Conservation (phyloP, 176 grass and related monocot genomes). For the Stipa capillata region DNA sequence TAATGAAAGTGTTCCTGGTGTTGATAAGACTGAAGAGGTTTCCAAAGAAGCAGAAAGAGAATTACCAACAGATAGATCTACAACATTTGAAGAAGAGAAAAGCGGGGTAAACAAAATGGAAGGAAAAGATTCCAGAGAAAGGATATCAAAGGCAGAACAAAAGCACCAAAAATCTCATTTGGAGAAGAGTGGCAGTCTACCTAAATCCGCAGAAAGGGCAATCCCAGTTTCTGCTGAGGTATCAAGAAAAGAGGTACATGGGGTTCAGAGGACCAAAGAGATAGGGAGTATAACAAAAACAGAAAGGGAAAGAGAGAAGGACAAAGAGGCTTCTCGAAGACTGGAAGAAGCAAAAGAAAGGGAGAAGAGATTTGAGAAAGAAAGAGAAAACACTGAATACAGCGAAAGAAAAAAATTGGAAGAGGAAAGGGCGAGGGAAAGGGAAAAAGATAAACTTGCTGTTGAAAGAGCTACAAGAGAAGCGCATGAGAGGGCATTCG, state of each 20-base stretch:
- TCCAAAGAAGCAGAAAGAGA: conserved; percentile 11
- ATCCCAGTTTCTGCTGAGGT: conserved; percentile 4
- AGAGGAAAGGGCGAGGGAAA: conserved; percentile 77
- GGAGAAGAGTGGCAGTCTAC: conserved; percentile 5
- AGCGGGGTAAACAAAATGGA: neutral
- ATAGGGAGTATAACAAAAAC: conserved; percentile 16
- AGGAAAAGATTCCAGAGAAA: conserved; percentile 9
- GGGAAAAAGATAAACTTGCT: conserved; percentile 77
- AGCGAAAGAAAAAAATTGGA: conserved; percentile 40
- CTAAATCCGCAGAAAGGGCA: conserved; percentile 20
- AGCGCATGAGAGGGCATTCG: conserved; percentile 58
- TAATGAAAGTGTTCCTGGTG: neutral
- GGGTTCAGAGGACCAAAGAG: conserved; percentile 32
- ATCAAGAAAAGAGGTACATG: conserved; percentile 25
- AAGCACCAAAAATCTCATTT: conserved; percentile 5
- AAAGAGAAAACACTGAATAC: conserved; percentile 44
- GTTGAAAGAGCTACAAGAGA: conserved; percentile 87
- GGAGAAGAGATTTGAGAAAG: conserved; percentile 37
- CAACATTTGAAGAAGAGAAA: conserved; percentile 15
- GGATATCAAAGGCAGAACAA: conserved; percentile 11
- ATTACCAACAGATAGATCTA: conserved; percentile 11
- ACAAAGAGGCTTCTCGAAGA: conserved; percentile 24
- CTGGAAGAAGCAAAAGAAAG: conserved; percentile 54
- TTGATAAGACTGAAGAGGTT: neutral
- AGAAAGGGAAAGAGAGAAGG: conserved; percentile 35